Conservation (phyloP, 805 yeast species). For the Candida boleticola region DNA sequence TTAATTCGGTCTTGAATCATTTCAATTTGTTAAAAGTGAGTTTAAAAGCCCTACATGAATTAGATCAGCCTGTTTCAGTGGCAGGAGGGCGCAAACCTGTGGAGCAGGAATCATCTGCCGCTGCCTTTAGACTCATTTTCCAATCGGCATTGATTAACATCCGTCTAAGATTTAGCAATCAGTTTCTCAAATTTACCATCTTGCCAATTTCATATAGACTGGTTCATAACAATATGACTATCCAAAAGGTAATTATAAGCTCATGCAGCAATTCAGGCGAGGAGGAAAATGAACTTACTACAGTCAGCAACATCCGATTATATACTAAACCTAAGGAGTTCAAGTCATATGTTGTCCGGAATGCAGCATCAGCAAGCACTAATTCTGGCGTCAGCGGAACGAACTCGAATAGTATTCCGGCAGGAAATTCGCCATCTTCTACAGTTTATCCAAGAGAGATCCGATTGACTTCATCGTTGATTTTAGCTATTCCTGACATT, state of each 20-base stretch:
- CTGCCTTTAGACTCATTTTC: slow-evolving; percentile 21
- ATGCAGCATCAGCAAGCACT: not conserved
- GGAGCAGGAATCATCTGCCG: not conserved
- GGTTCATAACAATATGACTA: slow-evolving; percentile 24
- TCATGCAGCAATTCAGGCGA: slow-evolving; percentile 2
- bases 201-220: slow-evolving; percentile 48
- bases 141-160: slow-evolving; percentile 40
- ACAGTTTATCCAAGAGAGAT: slow-evolving; percentile 17
- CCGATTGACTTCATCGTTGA: slow-evolving; percentile 14
- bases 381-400: not conserved
- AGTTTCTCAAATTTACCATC: slow-evolving; percentile 23
- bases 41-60: slow-evolving; percentile 7
- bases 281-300: slow-evolving; percentile 13
- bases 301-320: slow-evolving; percentile 25
- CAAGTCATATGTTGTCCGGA: slow-evolving; percentile 15
- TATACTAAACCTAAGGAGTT: slow-evolving; percentile 24
- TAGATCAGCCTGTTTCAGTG: not conserved
- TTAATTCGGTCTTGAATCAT: slow-evolving; percentile 22
- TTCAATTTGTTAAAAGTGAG: slow-evolving; percentile 11
- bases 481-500: slow-evolving; percentile 15
- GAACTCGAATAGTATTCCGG: not conserved
- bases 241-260: slow-evolving; percentile 31
- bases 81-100: not conserved
- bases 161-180: slow-evolving; percentile 15
- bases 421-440: not conserved